Base-by-base conservation (phyloP, 1,284 basidiomycete species). In the Tremellales sp. region DNA sequence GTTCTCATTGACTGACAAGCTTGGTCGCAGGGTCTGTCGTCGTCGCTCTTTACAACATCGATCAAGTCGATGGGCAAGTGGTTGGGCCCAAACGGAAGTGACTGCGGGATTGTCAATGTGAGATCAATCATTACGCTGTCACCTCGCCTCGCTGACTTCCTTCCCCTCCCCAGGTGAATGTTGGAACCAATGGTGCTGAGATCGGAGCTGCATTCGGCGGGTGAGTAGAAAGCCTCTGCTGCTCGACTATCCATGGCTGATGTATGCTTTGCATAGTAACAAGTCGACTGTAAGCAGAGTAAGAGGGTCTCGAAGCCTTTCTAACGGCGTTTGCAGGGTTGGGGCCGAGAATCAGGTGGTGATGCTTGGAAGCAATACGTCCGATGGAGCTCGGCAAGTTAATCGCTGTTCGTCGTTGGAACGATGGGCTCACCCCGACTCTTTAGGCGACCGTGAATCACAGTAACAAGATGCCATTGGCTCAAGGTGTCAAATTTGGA, bases 271-370 rank as follows among this genome's bases (percentile, higher is more conserved):
- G 19, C 21, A 3, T 24, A 53, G 47, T 6, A 66, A 63, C 47
- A 63, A 63, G 42, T 60, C 59, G 2, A 66, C 63, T 18, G 61
- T 63, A 44, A 61, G 56, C 44, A 10, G 25, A 18, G 7, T 18
- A n/a, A 10, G 19, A 27, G 40, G 22, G 6, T 13, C 18, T 32
- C 34, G 25, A 16, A n/a, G n/a, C n/a, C n/a, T n/a, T n/a, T n/a
- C n/a, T n/a, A n/a, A n/a, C n/a, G 13, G 27, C 37, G 27, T 9
- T 12, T 26, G 8, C 25, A 63, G 61, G 76, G 76, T 50, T 91
- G 89, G 90, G 93, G 93, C n/a, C 81, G 92, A 47, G 92, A 97
- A 74, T 91, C 87, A 13, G 92, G 92, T 28, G 92, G 92, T 38
- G 92, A 97, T 71, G 87, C 92, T 21, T 97, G 92, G 92, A 93